phyloP scores from a whole-genome alignment of 2,329 filamentous ascomycete species.

The Graphiopsis chlorocephala region DNA sequence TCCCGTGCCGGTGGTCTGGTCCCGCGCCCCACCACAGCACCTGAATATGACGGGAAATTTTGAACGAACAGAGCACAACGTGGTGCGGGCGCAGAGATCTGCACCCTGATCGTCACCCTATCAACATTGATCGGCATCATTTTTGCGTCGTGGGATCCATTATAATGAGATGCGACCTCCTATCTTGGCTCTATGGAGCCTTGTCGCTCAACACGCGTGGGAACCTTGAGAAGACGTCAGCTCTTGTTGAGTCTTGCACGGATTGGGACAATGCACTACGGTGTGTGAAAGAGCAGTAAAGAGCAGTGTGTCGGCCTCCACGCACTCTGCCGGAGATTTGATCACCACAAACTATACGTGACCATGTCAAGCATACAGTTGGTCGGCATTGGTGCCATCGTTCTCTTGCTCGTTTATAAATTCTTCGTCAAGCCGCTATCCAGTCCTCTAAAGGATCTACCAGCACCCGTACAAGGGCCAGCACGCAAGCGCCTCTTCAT shows the following conservation, averaged over 20 bases:
- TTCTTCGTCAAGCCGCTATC: not conserved
- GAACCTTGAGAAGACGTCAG: not conserved
- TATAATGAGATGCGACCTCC: too few species aligned
- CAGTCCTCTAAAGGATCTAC: not conserved
- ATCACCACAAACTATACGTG: too few species aligned
- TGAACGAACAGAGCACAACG: not conserved
- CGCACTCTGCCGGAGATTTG: too few species aligned
- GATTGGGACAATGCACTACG: not conserved
- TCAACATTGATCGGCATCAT: not conserved
- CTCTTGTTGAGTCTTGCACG: not conserved
- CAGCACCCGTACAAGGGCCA: slow-evolving; percentile 2
- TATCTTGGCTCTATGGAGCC: not conserved
- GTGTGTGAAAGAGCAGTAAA: too few species aligned
- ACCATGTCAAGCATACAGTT: not conserved
- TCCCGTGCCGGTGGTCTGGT: not conserved
- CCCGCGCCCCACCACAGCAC: not conserved
- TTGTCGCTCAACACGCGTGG: not conserved
- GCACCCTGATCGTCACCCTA: not conserved
- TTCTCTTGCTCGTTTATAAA: not conserved
- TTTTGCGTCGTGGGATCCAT: not conserved
- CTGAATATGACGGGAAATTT: not conserved
- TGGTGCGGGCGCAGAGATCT: not conserved
- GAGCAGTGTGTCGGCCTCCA: too few species aligned
- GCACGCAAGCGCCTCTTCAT: not conserved
- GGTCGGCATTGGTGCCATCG: not conserved